Evolutionary conservation across 768 basidiomycete genomes (phyloP).

Genomic region (Calocybe indica): DNA sequence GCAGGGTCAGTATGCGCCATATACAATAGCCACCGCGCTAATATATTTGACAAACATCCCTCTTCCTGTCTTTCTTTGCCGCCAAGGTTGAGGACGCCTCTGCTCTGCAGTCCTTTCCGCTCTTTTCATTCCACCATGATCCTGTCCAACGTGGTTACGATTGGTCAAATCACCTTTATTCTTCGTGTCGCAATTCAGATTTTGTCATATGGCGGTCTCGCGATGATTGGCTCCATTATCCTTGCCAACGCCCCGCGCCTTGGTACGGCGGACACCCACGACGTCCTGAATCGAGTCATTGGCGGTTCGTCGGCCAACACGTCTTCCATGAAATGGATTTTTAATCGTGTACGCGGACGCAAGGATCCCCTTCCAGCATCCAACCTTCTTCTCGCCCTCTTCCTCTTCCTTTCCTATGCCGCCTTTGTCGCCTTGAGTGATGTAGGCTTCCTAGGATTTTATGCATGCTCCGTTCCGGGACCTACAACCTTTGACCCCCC

Average conservation of each 20-base stretch:
- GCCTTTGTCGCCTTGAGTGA: conserved; percentile 10
- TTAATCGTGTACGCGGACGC: conserved; percentile 7
- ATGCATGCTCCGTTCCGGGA: conserved; percentile 9
- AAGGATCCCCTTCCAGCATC: conserved; percentile 10
- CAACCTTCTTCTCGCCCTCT: conserved; percentile 9
- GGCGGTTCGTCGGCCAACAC: conserved; percentile 9
- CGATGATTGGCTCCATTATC: conserved; percentile 13
- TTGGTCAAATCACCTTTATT: conserved; percentile 18
- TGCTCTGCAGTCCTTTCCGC: too few relatives aligned
- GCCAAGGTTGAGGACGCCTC: too few relatives aligned
- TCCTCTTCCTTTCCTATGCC: conserved; percentile 10
- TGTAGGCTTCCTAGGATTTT: conserved; percentile 10
- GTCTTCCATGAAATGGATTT: conserved; percentile 13
- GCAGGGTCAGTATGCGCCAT: too few relatives aligned
- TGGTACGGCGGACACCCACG: conserved; percentile 15
- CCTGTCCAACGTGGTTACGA: conserved; percentile 7
- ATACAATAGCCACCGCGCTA: too few relatives aligned
- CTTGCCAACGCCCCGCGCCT: conserved; percentile 14
- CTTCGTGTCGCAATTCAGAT: conserved; percentile 18
- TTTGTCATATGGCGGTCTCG: conserved; percentile 13
- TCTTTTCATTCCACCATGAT: neutral
- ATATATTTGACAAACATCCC: too few relatives aligned
- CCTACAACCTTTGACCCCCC: conserved; percentile 10
- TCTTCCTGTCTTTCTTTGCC: too few relatives aligned
- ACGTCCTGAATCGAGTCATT: conserved; percentile 15